Evolutionary conservation across 768 basidiomycete genomes (phyloP), one percentile per base, ranked within the genome.

Genomic region (Suillus subalutaceus): DNA sequence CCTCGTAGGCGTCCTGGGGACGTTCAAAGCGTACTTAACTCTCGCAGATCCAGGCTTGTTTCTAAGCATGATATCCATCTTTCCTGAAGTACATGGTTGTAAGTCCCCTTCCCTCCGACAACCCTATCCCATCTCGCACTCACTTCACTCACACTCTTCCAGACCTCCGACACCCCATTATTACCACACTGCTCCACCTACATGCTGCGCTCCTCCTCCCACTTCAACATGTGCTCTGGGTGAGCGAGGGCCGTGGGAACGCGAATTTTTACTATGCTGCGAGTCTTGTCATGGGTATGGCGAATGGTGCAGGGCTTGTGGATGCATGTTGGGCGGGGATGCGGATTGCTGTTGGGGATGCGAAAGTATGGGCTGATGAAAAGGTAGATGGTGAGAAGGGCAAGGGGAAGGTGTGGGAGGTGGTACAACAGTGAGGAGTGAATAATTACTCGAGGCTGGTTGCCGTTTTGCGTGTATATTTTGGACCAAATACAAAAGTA

Each of bases 251-350:
- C 1, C 93, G 94, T 6, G 97, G 95, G 3, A 99, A 99, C 72
- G 96, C 97, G 56, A 99, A 99, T 76, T 99, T 99, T 79, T 98
- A 93, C 80, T 99, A 99, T 72, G 97, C 97, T 0, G 90, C 91
- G 4, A 98, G 96, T 2, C 82, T 99, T 67, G 97, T 99, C 18
- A 95, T 96, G 76, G 96, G 94, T 0, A 84, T 95, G 69, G 91
- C 90, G 3, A 91, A 93, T 69, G 95, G 94, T 0, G 86, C 91
- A n/a, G 90, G 90, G 20, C 72, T 96, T 15, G 81, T 94, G 3
- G 97, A 97, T 73, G 88, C 87, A 37, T 80, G 93, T 37, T 93
- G 90, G 83, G 93, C 95, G 0, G 91, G 91, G n/a, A 79, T 96
- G 74, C 82, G 90, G 70, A 84, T 90, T 69, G 89, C 91, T 5